Base-by-base conservation (phyloP, 2,329 filamentous ascomycete species). In the Pleurostoma richardsiae region DNA sequence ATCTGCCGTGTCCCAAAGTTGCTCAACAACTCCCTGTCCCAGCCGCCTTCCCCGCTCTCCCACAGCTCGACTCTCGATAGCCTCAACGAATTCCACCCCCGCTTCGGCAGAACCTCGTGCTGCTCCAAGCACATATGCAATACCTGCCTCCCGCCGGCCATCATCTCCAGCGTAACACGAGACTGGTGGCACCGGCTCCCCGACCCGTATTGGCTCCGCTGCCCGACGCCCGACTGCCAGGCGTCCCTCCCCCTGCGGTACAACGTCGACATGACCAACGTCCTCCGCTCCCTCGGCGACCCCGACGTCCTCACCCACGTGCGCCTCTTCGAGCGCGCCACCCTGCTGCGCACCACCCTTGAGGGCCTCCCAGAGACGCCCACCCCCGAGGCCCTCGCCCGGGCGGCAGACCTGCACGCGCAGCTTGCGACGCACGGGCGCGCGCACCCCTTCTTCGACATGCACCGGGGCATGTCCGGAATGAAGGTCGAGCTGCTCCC, bases 151-250 rank as follows among this genome's bases (percentile, higher is more conserved):
- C n/a, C 46, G 4, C 10, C 28, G 1, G 38, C 36, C 10, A n/a
- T 53, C 5, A 36, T 38, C 7, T 19, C 39, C 2, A 41, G 39
- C 30, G 41, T 56, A 6, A 30, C 29, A 19, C 39, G 19, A 6
- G 48, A 52, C 41, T 48, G 46, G 38, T 54, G 54, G 55, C 39
- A 50, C 38, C 39, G 50, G 39, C 44, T 52, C 30, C 36, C 39
- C 33, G 33, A 8, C 10, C n/a, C 39, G 1, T 27, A 43, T 30
- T 56, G 52, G 50, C 26, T 53, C 7, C 30, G 30, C 30, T 57
- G 55, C 11, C 55, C 54, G 4, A 31, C 42, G 26, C 31, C 40
- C 7, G 3, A 10, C 6, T 54, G 52, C 46, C 5, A 41, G 7
- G 36, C 42, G 6, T 29, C 42, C 30, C 41, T 45, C 29, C 30